A percentile compares a stretch with the other conserved stretches of the same genome.
These are phyloP conservation scores for Silene noctiflora DNA, from an alignment of 179 eudicot species.

Conservation along the genomic window DNA sequence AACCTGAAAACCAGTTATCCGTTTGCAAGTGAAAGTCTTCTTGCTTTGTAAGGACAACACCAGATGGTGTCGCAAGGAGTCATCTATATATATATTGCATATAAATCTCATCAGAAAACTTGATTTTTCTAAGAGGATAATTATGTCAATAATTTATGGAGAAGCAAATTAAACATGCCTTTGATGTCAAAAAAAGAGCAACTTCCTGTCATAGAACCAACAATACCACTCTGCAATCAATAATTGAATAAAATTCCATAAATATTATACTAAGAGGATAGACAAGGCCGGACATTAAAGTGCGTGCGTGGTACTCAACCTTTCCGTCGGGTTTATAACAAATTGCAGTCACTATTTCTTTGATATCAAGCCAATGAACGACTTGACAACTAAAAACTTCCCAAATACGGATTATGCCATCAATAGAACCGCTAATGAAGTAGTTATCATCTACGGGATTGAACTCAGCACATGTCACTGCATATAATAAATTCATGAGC, in stretches of 20 bases:
- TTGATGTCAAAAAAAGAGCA: slow-evolving; percentile 61
- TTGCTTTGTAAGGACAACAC: slow-evolving; percentile 52
- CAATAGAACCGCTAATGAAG: slow-evolving; percentile 93
- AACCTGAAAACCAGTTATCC: slow-evolving; percentile 84
- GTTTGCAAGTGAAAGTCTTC: slow-evolving; percentile 55
- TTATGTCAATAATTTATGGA: too few species aligned
- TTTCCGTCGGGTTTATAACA: slow-evolving; percentile 80
- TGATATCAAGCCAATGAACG: slow-evolving; percentile 75
- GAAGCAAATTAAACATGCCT: slow-evolving; percentile 46
- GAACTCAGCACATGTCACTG: slow-evolving; percentile 91
- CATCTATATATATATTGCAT: slow-evolving; percentile 46
- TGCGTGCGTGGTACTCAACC: slow-evolving; percentile 42
- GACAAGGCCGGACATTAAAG: background rate
- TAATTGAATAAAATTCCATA: background rate
- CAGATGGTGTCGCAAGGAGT: slow-evolving; percentile 40
- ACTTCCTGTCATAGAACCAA: slow-evolving; percentile 71
- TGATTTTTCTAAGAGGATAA: too few species aligned
- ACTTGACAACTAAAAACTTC: slow-evolving; percentile 54
- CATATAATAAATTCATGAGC: slow-evolving; percentile 25
- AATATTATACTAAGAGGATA: background rate
- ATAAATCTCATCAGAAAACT: slow-evolving; percentile 21
- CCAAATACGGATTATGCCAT: slow-evolving; percentile 92
- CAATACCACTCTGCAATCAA: slow-evolving; percentile 62
- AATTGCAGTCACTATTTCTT: slow-evolving; percentile 87
- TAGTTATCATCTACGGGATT: slow-evolving; percentile 66